Evolutionary conservation across 1,284 basidiomycete genomes (phyloP), one percentile per base, ranked within the genome.

Genomic region (Boletus austroedulis): DNA sequence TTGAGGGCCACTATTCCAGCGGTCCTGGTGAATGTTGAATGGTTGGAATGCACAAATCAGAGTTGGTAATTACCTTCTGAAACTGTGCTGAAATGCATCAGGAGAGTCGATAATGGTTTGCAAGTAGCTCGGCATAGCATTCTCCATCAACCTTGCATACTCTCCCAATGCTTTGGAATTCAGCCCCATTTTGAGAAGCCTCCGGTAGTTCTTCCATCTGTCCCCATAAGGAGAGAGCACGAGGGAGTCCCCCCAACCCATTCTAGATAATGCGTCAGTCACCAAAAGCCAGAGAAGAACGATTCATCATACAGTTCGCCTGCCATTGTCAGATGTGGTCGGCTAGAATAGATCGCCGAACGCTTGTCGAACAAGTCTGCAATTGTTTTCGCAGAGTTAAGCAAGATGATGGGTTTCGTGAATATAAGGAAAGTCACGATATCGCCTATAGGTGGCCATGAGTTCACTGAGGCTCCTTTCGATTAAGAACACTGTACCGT

Each of bases 1-100:
- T 52, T 52, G 50, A 52, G 50, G 21, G 50, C 50, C 9, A 52
- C 50, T 43, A 52, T 52, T 26, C 50, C 50, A 32, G 50, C 50
- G 8, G 41, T 52, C 29, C 50, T 52, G 3, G n/a, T 32, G 4
- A 15, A n/a, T 34, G 8, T 23, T 12, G 32, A 11, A 21, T 29
- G 28, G 24, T 32, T 24, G 17, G 23, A 32, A 44, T 23, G 4
- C 11, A 11, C 29, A 14, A 17, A 6, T 43, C 40, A 32, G 15
- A 1, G 21, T 24, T 23, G 23, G 32, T 14, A 23, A 24, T 26
- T n/a, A 52, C 50, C 50, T 52, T 26, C 50, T 52, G 23, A 52
- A 52, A 34, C 50, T 52, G 14, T 32, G 29, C 50, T 52, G 40
- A 44, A 52, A 44, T 11, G 21, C 29, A 17, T 44, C 23, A 4